Evolutionary conservation across 768 basidiomycete species (phyloP).

Genomic region (Gymnopilus dilepis): DNA sequence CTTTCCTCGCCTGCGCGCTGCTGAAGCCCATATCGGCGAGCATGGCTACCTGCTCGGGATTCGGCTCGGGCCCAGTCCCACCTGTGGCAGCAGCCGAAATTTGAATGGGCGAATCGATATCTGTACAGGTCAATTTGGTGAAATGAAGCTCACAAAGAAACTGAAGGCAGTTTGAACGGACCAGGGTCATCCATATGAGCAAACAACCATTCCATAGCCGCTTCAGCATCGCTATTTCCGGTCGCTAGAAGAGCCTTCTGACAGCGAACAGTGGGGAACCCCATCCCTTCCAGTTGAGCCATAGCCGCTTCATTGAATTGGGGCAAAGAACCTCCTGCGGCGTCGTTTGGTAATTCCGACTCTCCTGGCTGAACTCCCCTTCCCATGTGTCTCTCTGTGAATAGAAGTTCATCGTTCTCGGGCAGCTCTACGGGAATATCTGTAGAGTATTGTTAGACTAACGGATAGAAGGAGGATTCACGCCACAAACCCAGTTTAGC

Average conservation of each 20-base stretch:
- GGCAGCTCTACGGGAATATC: slow-evolving; percentile 88
- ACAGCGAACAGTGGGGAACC: slow-evolving; percentile 85
- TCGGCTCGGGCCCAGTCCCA: slow-evolving; percentile 45
- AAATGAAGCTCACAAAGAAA: neutral
- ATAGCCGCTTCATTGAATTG: slow-evolving; percentile 79
- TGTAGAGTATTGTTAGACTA: slow-evolving; percentile 32
- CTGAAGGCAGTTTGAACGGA: slow-evolving; percentile 34
- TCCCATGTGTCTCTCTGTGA: slow-evolving; percentile 68
- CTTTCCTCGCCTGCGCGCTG: slow-evolving; percentile 80
- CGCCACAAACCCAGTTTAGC: slow-evolving; percentile 78
- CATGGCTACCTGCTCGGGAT: slow-evolving; percentile 72
- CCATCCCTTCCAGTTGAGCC: slow-evolving; percentile 84
- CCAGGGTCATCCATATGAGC: slow-evolving; percentile 94
- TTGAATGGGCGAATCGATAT: slow-evolving; percentile 84
- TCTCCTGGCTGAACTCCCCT: slow-evolving; percentile 75
- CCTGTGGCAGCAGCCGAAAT: slow-evolving; percentile 25
- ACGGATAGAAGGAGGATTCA: neutral
- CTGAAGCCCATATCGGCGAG: slow-evolving; percentile 95
- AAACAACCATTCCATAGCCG: slow-evolving; percentile 97
- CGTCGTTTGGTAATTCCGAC: slow-evolving; percentile 65
- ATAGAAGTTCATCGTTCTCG: slow-evolving; percentile 54
- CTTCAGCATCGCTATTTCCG: slow-evolving; percentile 73
- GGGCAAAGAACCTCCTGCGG: slow-evolving; percentile 47
- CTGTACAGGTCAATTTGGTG: slow-evolving; percentile 41
- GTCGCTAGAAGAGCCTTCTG: slow-evolving; percentile 93